phyloP scores from a whole-genome alignment of 257 asterid species.

The Salvia miltiorrhiza region DNA sequence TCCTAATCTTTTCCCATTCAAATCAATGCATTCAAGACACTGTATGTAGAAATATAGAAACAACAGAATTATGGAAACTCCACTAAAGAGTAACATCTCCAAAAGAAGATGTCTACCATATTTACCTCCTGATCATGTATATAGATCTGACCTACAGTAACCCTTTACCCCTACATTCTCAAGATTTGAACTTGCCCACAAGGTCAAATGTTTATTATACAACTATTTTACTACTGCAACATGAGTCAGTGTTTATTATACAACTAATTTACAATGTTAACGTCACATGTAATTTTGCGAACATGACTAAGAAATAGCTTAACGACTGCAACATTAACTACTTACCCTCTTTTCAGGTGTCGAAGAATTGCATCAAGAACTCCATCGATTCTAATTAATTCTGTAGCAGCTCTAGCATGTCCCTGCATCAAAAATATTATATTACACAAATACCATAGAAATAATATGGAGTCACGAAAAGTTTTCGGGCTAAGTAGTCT shows the following conservation, averaged over 20 bases:
- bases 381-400: constrained; percentile 73
- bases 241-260: not conserved
- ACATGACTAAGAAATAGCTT: not conserved
- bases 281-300: constrained; percentile 8
- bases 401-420: constrained; percentile 74
- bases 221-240: no score
- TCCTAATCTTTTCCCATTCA: not conserved
- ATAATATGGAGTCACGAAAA: not conserved
- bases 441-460: constrained; percentile 14
- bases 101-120: constrained; percentile 18
- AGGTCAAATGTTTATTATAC: no score
- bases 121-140: no score
- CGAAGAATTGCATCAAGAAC: constrained; percentile 72
- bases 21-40: not conserved
- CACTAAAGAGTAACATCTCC: not conserved
- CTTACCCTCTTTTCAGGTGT: constrained; percentile 85
- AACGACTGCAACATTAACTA: constrained; percentile 8
- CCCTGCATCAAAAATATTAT: constrained; percentile 55
- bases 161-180: not conserved
- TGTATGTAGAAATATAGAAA: not conserved
- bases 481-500: not conserved
- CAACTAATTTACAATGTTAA: not conserved
- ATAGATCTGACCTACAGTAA: constrained; percentile 2
- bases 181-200: not conserved
- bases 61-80: not conserved